phyloP scores from a whole-genome alignment of 805 yeast species.

The Saccharomycopsis sp. region DNA sequence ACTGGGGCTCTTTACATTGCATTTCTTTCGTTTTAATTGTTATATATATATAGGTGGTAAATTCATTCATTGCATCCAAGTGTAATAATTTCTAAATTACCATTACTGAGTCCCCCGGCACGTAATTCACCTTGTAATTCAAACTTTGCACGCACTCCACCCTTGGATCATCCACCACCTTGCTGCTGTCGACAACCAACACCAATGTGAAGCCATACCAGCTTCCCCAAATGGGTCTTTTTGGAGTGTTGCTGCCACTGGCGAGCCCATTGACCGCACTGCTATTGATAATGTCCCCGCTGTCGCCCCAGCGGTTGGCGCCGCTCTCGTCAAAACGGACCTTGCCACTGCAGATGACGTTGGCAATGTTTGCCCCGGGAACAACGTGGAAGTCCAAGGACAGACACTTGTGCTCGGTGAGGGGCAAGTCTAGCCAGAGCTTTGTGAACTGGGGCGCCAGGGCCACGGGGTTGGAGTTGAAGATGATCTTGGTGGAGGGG shows the following conservation, averaged over 20 bases:
- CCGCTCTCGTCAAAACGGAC: conserved; percentile 75
- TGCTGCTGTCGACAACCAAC: conserved; percentile 43
- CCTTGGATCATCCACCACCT: conserved; percentile 27
- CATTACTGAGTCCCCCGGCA: conserved; percentile 44
- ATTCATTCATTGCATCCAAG: too few relatives aligned
- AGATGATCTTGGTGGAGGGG: conserved; percentile 32
- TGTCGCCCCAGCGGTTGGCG: conserved; percentile 52
- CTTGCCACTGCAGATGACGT: conserved; percentile 36
- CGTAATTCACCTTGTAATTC: conserved; percentile 57
- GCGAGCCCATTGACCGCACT: conserved; percentile 15
- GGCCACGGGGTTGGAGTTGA: conserved; percentile 34
- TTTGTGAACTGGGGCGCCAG: conserved; percentile 36
- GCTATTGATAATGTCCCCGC: conserved; percentile 20
- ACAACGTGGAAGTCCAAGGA: conserved; percentile 37
- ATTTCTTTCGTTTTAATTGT: not conserved
- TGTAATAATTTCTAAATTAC: too few relatives aligned
- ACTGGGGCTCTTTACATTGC: not conserved
- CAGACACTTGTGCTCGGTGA: conserved; percentile 33
- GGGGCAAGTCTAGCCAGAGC: conserved; percentile 35
- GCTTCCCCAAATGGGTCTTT: conserved; percentile 56
- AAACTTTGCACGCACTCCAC: conserved; percentile 47
- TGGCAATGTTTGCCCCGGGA: conserved; percentile 25
- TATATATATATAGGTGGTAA: too few relatives aligned
- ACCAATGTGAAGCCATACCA: conserved; percentile 61
- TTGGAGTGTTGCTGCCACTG: conserved; percentile 23